These are phyloP conservation scores for Viola odorata DNA, from an alignment of 345 rosid species.

Conservation along the genomic window DNA sequence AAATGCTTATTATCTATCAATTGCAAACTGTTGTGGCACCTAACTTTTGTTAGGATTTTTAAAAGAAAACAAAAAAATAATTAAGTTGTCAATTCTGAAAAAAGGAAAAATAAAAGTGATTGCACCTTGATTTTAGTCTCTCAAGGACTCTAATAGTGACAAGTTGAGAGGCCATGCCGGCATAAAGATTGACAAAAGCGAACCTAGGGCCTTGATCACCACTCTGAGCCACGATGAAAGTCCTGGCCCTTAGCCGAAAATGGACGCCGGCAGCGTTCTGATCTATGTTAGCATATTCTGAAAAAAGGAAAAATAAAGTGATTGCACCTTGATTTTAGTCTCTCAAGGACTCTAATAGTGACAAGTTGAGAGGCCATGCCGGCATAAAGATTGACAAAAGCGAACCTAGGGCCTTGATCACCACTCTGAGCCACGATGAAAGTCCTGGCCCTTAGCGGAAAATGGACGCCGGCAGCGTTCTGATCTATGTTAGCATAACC, in stretches of 20 bases:
- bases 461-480: slow-evolving; percentile 48
- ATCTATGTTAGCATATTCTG: slow-evolving; percentile 39
- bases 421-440: slow-evolving; percentile 43
- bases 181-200: slow-evolving; percentile 54
- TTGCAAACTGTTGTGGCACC: too few relatives aligned
- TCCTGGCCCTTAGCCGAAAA: slow-evolving; percentile 50
- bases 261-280: slow-evolving; percentile 52
- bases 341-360: slow-evolving; percentile 36
- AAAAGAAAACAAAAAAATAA: too few relatives aligned
- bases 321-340: slow-evolving; percentile 40
- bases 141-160: slow-evolving; percentile 39
- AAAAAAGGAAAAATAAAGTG: too few relatives aligned
- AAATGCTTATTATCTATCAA: too few relatives aligned
- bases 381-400: slow-evolving; percentile 52
- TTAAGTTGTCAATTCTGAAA: too few relatives aligned
- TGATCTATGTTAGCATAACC: slow-evolving; percentile 55
- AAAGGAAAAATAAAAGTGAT: too few relatives aligned
- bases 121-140: slow-evolving; percentile 41
- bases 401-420: slow-evolving; percentile 39
- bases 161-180: slow-evolving; percentile 63
- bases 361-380: slow-evolving; percentile 69
- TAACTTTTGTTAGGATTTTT: too few relatives aligned
- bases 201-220: slow-evolving; percentile 36
- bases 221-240: slow-evolving; percentile 44
- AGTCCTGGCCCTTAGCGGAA: slow-evolving; percentile 47